Percentiles rank a stretch among this genome's conserved stretches.
These are phyloP conservation scores for Stephanodiscus triporus DNA, from an alignment of 108 stramenopile species.

Conservation along the genomic window DNA sequence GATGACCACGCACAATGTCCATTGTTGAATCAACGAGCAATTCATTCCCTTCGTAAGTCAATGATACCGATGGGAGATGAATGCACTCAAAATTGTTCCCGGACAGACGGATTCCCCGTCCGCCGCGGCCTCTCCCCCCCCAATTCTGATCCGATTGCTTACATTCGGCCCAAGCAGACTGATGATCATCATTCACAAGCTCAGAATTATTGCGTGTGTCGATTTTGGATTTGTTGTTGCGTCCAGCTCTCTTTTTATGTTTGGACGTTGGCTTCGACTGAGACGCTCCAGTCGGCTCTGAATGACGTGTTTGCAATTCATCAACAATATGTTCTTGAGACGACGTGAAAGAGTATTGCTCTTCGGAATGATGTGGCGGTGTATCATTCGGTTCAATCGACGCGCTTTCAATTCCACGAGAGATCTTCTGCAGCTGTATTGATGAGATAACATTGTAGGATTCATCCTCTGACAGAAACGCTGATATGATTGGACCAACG, in stretches of 20 bases:
- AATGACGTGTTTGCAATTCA: not conserved
- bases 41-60: conserved; percentile 59
- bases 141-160: conserved; percentile 43
- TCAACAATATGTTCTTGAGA: not conserved
- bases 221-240: conserved; percentile 1
- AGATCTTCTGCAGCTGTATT: not conserved
- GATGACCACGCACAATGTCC: conserved; percentile 58
- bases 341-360: not conserved
- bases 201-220: conserved; percentile 3
- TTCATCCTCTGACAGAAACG: conserved; percentile 29
- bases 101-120: conserved; percentile 54
- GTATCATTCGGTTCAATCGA: not conserved
- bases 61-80: conserved; percentile 52
- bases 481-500: not conserved
- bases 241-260: conserved; percentile 20
- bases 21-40: conserved; percentile 56
- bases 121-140: conserved; percentile 69
- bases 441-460: conserved; percentile 4
- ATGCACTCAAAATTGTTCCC: conserved; percentile 53
- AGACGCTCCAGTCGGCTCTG: not conserved
- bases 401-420: not conserved
- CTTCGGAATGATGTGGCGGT: not conserved
- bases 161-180: conserved; percentile 60
- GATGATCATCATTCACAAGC: conserved; percentile 56
- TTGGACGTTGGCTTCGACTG: not conserved